Evolutionary conservation across 2,329 filamentous ascomycete species (phyloP).

Genomic region (Ascocoryne sarcoides): DNA sequence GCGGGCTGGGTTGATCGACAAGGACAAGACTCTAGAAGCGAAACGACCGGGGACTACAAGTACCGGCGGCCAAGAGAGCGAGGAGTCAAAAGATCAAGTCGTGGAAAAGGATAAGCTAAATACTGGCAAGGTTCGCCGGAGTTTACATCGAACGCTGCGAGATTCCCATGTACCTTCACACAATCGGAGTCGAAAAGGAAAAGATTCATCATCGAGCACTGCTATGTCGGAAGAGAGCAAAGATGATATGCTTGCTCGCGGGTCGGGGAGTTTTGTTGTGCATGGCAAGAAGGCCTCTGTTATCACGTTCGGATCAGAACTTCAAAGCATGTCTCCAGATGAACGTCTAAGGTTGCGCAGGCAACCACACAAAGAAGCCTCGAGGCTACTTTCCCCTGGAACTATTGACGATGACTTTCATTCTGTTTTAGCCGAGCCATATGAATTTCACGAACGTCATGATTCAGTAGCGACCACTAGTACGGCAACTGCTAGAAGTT

Average conservation of each 20-base stretch:
- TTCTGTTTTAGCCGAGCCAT: conserved; percentile 38
- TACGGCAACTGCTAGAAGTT: conserved; percentile 58
- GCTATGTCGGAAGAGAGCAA: conserved; percentile 37
- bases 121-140: conserved; percentile 58
- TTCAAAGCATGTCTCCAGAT: conserved; percentile 68
- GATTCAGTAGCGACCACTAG: conserved; percentile 56
- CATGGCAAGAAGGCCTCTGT: conserved; percentile 98
- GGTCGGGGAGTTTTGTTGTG: conserved; percentile 84
- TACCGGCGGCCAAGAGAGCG: conserved; percentile 26
- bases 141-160: conserved; percentile 80
- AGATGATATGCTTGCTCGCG: conserved; percentile 66
- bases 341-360: conserved; percentile 61
- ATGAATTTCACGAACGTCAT: conserved; percentile 39
- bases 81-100: conserved; percentile 26
- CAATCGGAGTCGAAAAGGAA: conserved; percentile 67
- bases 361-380: conserved; percentile 36
- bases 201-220: conserved; percentile 56
- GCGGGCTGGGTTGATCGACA: conserved; percentile 55
- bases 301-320: conserved; percentile 90
- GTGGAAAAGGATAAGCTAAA: conserved; percentile 28
- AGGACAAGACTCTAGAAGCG: conserved; percentile 34
- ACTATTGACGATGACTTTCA: conserved; percentile 40
- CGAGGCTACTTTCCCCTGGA: conserved; percentile 12
- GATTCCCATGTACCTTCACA: conserved; percentile 61
- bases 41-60: conserved; percentile 20